Evolutionary conservation across 345 rosid genomes (phyloP), one percentile per base, ranked within the genome.

Genomic region (Eucalyptus sp.): DNA sequence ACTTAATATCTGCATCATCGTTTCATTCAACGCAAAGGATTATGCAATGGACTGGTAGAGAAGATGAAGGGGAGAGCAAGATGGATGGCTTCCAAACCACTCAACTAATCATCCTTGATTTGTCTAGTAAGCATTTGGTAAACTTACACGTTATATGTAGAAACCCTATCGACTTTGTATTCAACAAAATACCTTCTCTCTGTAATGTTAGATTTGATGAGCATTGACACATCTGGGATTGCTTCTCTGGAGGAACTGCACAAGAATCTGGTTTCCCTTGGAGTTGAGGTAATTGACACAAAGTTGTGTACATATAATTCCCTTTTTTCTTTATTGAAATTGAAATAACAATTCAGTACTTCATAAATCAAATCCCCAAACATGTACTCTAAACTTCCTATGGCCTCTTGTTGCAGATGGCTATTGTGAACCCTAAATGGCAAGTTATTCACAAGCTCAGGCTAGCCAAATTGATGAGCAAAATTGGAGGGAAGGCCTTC

Each of bases 171-270:
- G 20, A 85, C 64, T 83, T 43, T 13, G 25, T 46, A 71, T 33
- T 50, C 52, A 15, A 50, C 48, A 50, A 33, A 54, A 13, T 88
- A 43, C 13, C 11, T 86, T 44, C 79, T 31, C 85, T 50, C 33
- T 58, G 5, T 29, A 48, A 37, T 90, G 27, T 29, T 89, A 97
- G 99, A 93, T 94, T 90, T 97, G 88, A 88, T 91, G 89, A 97
- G 92, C 93, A 92, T 97, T 3, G 99, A 97, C 85, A 94, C 95
- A 81, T 95, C 99, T 7, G 99, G 98, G 83, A 95, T 97, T 68
- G 92, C 96, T 90, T 93, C 97, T 24, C 88, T 97, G 27, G 92
- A 90, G 87, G 99, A 97, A 90, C 94, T 97, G 33, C 93, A 93
- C 25, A 92, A 91, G 91, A 92, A 91, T 86, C 94, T 97, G 31